Evolutionary conservation across 371 early-diverging fungal genomes (phyloP), one percentile per base, ranked within the genome.

Genomic region (Synchytrium microbalum): DNA sequence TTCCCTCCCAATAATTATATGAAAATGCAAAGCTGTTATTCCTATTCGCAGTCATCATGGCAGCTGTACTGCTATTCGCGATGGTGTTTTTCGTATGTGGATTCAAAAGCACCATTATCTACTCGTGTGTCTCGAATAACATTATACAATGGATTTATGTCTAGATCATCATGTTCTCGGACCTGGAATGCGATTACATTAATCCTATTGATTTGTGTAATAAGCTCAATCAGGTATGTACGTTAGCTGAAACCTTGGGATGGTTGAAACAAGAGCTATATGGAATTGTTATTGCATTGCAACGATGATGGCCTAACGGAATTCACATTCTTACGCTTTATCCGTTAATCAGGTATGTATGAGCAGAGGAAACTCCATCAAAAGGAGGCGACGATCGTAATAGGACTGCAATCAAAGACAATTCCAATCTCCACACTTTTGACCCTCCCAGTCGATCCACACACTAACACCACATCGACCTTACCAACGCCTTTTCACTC

Each of bases 201-300:
- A 97, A 97, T 75, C 97, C 97, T 5, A 97, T 97, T 72, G 97
- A 97, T 75, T 85, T 95, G 58, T 94, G 94, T 80, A 90, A 89
- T 78, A 92, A 88, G 71, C 81, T 97, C 65, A 97, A 97, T 75
- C 91, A 88, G 84, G 94, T 91, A 81, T 62, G 59, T 30, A 24
- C 13, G 51, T 51, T n/a, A 51, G 51, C n/a, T 51, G 14, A 51
- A 51, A 51, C 51, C 32, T 14, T 1, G 1, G 28, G 61, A 19
- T n/a, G 5, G 29, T 5, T 63, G 13, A 29, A 13, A 58, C 1
- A 26, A 10, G 33, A 3, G 25, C 5, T 8, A 27, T 60, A 23
- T 25, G 2, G 59, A 23, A n/a, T n/a, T n/a, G n/a, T n/a, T n/a
- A n/a, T n/a, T n/a, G n/a, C n/a, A n/a, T n/a, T n/a, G n/a, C n/a